Percentiles rank a stretch among this genome's conserved stretches.
phyloP scores from a whole-genome alignment of 345 rosid species.

The Zanthoxylum bungeanum region DNA sequence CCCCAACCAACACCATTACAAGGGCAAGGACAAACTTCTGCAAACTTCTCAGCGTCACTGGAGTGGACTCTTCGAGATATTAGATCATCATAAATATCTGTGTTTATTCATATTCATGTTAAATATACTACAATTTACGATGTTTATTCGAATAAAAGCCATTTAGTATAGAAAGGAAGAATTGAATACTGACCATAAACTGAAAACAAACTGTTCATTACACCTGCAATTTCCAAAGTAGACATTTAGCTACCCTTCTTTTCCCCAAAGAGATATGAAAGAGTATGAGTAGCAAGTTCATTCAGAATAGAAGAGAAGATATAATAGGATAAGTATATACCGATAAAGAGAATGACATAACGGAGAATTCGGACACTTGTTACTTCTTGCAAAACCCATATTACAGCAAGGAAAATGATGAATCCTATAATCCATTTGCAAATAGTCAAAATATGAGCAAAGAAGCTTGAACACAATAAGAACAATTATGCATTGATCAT shows the following conservation, averaged over 20 bases:
- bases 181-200: constrained; percentile 61
- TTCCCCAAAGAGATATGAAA: constrained; percentile 6
- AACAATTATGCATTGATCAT: constrained; percentile 2
- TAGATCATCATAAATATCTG: constrained; percentile 92
- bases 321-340: constrained; percentile 33
- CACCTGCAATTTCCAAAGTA: constrained; percentile 56
- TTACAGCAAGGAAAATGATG: constrained; percentile 68
- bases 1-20: constrained; percentile 98
- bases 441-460: constrained; percentile 1
- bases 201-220: constrained; percentile 97
- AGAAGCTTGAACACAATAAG: not conserved
- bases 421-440: constrained; percentile 53
- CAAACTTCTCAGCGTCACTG: constrained; percentile 98
- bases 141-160: not conserved
- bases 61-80: constrained; percentile 89
- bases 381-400: constrained; percentile 90
- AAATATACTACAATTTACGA: not conserved
- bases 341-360: constrained; percentile 90
- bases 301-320: not conserved
- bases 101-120: constrained; percentile 10
- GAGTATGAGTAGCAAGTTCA: constrained; percentile 1
- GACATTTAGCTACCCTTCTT: constrained; percentile 13
- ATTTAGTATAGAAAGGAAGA: constrained; percentile 7
- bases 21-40: constrained; percentile 92
- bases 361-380: constrained; percentile 76